These are phyloP conservation scores for Herpetomonas tarakana DNA, from an alignment of 208 protist species.

Conservation along the genomic window DNA sequence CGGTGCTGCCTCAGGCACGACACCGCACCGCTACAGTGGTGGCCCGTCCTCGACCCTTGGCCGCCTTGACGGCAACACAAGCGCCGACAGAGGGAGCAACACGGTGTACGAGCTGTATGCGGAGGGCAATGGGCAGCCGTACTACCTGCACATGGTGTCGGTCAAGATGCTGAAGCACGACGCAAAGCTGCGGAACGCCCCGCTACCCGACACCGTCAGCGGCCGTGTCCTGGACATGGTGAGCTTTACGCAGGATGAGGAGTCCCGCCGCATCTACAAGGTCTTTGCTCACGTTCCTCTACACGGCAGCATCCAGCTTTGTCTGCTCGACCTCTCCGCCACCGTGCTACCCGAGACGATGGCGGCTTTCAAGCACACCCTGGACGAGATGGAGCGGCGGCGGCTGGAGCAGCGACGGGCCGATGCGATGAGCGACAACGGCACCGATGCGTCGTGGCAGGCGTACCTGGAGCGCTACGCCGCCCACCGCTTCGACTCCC, in stretches of 20 bases:
- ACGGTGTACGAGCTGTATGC: constrained; percentile 66
- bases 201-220: constrained; percentile 43
- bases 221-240: constrained; percentile 61
- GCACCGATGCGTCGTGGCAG: constrained; percentile 63
- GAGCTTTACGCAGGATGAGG: constrained; percentile 65
- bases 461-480: constrained; percentile 60
- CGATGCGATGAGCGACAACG: constrained; percentile 5
- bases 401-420: constrained; percentile 18
- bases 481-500: constrained; percentile 3
- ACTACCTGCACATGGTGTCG: constrained; percentile 76
- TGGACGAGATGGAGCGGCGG: constrained; percentile 43
- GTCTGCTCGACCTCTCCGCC: constrained; percentile 59
- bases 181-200: constrained; percentile 36
- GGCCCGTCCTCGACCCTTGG: background rate
- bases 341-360: constrained; percentile 62
- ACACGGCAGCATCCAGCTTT: constrained; percentile 73
- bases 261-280: constrained; percentile 68
- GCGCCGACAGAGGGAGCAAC: background rate
- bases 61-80: background rate
- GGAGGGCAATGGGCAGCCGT: constrained; percentile 68
- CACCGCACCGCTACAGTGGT: constrained; percentile 3
- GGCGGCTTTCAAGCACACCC: constrained; percentile 31
- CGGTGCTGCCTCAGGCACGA: constrained; percentile 4
- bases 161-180: constrained; percentile 82
- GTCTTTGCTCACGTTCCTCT: constrained; percentile 78